Percentiles rank a stretch among this genome's conserved stretches.
Conservation (phyloP, 1,139 yeast species). For the Candida dubliniensis region DNA sequence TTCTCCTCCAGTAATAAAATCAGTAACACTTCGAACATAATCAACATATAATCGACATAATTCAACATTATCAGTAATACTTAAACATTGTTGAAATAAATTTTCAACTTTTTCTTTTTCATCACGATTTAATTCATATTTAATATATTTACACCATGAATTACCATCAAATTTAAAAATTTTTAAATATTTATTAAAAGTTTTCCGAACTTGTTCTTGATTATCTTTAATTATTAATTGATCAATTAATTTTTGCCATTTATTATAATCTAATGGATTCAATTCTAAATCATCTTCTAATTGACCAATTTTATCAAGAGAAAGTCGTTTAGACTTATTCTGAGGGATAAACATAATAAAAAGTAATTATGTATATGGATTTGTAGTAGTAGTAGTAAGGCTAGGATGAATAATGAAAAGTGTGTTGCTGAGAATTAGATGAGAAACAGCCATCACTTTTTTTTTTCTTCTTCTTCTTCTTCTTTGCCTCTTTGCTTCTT, state of each 20-base stretch:
- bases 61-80: slow-evolving; percentile 58
- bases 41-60: slow-evolving; percentile 75
- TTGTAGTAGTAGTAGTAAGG: not conserved
- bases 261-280: slow-evolving; percentile 55
- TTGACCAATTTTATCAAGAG: slow-evolving; percentile 53
- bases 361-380: no score
- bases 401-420: not conserved
- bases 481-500: no score
- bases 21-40: slow-evolving; percentile 78
- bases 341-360: slow-evolving; percentile 23
- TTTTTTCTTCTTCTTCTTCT: no score
- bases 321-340: slow-evolving; percentile 32
- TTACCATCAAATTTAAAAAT: slow-evolving; percentile 66
- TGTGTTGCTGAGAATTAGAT: not conserved
- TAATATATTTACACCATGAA: slow-evolving; percentile 74
- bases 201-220: slow-evolving; percentile 58
- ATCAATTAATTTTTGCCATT: slow-evolving; percentile 60
- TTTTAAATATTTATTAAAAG: slow-evolving; percentile 60
- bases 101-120: slow-evolving; percentile 69
- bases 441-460: no score
- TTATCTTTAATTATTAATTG: slow-evolving; percentile 58
- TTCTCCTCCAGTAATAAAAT: slow-evolving; percentile 81
- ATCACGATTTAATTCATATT: slow-evolving; percentile 65
- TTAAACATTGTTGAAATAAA: slow-evolving; percentile 62
- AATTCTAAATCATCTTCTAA: slow-evolving; percentile 59